Percentiles rank a stretch among this genome's conserved stretches.
Evolutionary conservation across 2,329 filamentous ascomycete species (phyloP).

Genomic region (Scedosporium apiospermum): DNA sequence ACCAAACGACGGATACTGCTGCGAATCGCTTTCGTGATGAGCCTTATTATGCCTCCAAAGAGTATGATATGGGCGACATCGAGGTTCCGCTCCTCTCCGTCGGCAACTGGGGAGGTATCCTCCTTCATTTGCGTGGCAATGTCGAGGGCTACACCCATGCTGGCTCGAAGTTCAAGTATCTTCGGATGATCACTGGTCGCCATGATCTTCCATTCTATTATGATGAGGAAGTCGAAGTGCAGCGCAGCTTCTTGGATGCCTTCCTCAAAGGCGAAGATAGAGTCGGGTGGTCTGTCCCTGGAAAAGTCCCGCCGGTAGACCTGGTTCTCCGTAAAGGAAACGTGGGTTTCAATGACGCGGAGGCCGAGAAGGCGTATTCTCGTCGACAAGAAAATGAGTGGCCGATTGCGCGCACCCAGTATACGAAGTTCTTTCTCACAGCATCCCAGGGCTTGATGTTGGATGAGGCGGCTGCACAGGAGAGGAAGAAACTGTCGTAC

Average conservation of each 20-base stretch:
- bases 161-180: constrained; percentile 57
- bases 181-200: constrained; percentile 59
- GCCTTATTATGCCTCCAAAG: constrained; percentile 27
- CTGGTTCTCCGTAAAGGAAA: constrained; percentile 56
- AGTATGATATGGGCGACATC: constrained; percentile 56
- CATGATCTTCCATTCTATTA: constrained; percentile 69
- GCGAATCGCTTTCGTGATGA: constrained; percentile 46
- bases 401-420: constrained; percentile 52
- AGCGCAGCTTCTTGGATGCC: constrained; percentile 58
- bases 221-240: constrained; percentile 56
- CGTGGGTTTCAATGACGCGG: constrained; percentile 51
- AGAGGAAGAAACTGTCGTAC: constrained; percentile 40
- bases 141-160: constrained; percentile 55
- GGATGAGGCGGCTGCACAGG: constrained; percentile 4
- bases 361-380: constrained; percentile 44
- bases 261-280: constrained; percentile 60
- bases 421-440: constrained; percentile 45
- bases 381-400: constrained; percentile 51
- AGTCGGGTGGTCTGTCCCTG: constrained; percentile 44
- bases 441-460: constrained; percentile 29
- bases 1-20: constrained; percentile 31
- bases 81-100: constrained; percentile 58
- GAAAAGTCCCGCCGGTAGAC: constrained; percentile 46
- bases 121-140: constrained; percentile 60
- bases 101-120: constrained; percentile 63